Conservation (phyloP, 2,329 filamentous ascomycete species). For the Neofusicoccum ribis region DNA sequence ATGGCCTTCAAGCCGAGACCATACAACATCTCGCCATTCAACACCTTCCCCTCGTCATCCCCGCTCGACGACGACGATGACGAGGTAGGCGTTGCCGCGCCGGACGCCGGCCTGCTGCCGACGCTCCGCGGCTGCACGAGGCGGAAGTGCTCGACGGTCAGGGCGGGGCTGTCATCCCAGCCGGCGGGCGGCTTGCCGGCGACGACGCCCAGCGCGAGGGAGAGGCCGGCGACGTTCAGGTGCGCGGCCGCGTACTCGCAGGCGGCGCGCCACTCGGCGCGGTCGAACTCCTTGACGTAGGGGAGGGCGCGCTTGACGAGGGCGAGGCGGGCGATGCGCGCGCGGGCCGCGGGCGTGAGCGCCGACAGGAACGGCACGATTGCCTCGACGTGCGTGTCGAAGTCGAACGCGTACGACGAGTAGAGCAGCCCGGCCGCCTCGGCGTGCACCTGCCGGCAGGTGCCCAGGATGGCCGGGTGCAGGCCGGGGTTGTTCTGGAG, state of each 20-base stretch:
- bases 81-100: neutral
- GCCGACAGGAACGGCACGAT: constrained; percentile 61
- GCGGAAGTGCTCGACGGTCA: constrained; percentile 25
- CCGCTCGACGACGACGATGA: neutral
- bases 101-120: constrained; percentile 31
- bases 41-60: neutral
- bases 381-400: constrained; percentile 61
- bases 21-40: constrained; percentile 45
- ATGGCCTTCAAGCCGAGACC: constrained; percentile 20
- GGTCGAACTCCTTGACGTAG: constrained; percentile 56
- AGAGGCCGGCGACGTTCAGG: constrained; percentile 33
- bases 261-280: constrained; percentile 56
- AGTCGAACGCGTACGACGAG: constrained; percentile 58
- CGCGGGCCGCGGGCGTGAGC: constrained; percentile 51
- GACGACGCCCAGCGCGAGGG: constrained; percentile 55
- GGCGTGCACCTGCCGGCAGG: constrained; percentile 51
- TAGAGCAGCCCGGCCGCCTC: constrained; percentile 61
- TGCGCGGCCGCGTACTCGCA: constrained; percentile 50
- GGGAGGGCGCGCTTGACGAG: constrained; percentile 59
- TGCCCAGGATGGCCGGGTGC: constrained; percentile 49
- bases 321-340: constrained; percentile 51
- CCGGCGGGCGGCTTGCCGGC: constrained; percentile 51
- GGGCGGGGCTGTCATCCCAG: constrained; percentile 49
- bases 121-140: constrained; percentile 25
- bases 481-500: constrained; percentile 43